Evolutionary conservation across 2,329 filamentous ascomycete species (phyloP).

Genomic region (Aspergillus fumigatus): DNA sequence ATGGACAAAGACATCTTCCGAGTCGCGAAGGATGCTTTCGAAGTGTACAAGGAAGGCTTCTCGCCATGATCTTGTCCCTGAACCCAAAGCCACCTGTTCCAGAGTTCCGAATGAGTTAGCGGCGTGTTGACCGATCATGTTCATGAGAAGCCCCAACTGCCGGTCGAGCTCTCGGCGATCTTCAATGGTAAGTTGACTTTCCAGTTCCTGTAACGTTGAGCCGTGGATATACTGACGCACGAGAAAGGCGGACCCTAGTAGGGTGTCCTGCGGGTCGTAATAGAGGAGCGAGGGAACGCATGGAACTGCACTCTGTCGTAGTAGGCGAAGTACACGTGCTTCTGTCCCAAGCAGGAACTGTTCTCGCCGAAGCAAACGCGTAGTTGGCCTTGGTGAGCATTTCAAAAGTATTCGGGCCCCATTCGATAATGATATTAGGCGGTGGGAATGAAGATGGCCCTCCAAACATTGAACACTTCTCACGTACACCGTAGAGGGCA

Average conservation of each 20-base stretch:
- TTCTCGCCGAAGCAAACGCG: conserved; percentile 39
- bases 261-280: conserved; percentile 28
- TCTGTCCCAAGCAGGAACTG: conserved; percentile 37
- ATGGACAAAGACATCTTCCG: conserved; percentile 55
- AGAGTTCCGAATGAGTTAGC: conserved; percentile 50
- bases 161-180: conserved; percentile 31
- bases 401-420: conserved; percentile 36
- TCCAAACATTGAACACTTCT: conserved; percentile 21
- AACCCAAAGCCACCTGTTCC: conserved; percentile 43
- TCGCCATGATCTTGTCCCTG: conserved; percentile 48
- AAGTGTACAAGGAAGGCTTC: conserved; percentile 50
- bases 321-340: conserved; percentile 34
- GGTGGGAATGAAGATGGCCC: conserved; percentile 34
- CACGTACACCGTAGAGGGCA: conserved; percentile 28
- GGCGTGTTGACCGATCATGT: conserved; percentile 42
- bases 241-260: conserved; percentile 31
- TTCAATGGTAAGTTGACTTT: conserved; percentile 23
- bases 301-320: conserved; percentile 29
- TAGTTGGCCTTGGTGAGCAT: conserved; percentile 28
- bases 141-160: conserved; percentile 34
- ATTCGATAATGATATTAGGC: conserved; percentile 35
- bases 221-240: conserved; percentile 36
- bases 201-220: conserved; percentile 28
- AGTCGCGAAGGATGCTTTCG: conserved; percentile 52
- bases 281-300: conserved; percentile 36